Evolutionary conservation across 768 basidiomycete genomes (phyloP).

Genomic region (Hygrophoropsis aurantiaca): DNA sequence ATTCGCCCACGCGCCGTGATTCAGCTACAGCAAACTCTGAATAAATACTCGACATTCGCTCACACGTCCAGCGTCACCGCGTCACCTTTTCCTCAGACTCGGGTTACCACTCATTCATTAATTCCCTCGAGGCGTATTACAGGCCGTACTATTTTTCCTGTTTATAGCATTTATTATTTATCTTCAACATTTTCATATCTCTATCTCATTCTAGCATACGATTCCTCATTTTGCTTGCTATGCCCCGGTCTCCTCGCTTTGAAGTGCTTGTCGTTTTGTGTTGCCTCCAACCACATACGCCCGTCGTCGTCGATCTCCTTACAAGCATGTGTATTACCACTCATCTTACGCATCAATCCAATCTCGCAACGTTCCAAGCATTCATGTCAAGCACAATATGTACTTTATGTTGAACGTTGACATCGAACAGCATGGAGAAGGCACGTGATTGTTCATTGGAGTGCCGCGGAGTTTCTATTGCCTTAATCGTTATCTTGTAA

Average conservation of each 20-base stretch:
- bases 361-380: too few relatives aligned
- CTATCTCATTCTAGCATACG: slow-evolving; percentile 24
- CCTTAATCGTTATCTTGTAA: too few relatives aligned
- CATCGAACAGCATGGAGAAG: too few relatives aligned
- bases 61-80: slow-evolving; percentile 2
- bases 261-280: slow-evolving; percentile 28
- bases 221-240: slow-evolving; percentile 17
- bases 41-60: slow-evolving; percentile 11
- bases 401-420: too few relatives aligned
- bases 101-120: slow-evolving; percentile 1
- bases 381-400: too few relatives aligned
- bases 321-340: slow-evolving; percentile 32
- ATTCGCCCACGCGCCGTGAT: slow-evolving; percentile 28
- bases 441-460: slow-evolving; percentile 3
- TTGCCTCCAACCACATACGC: slow-evolving; percentile 20
- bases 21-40: slow-evolving; percentile 16
- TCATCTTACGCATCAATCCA: slow-evolving; percentile 7
- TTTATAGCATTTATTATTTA: slow-evolving; percentile 35
- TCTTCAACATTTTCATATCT: slow-evolving; percentile 27
- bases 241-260: slow-evolving; percentile 22
- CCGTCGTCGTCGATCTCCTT: slow-evolving; percentile 19
- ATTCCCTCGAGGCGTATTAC: slow-evolving; percentile 23
- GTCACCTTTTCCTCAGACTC: neutral
- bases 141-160: slow-evolving; percentile 25
- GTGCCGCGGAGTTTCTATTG: neutral